Percentiles rank a stretch among this genome's conserved stretches.
Evolutionary conservation across 2,329 filamentous ascomycete genomes (phyloP).

Genomic region (Ceratocystis lukuohia): DNA sequence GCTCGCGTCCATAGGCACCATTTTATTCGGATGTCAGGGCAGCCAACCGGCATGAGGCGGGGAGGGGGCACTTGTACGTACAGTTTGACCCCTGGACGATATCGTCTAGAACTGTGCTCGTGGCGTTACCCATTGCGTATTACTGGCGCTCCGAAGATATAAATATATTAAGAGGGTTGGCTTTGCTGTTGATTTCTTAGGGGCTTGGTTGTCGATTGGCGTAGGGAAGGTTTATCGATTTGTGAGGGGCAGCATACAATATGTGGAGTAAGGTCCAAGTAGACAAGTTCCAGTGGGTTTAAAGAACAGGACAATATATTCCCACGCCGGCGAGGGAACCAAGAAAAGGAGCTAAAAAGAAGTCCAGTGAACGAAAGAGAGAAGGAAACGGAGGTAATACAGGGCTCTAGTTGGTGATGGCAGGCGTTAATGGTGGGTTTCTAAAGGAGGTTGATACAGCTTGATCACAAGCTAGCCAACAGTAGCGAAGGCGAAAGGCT

Average conservation of each 20-base stretch:
- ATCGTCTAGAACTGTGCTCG: constrained; percentile 71
- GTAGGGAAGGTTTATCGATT: background rate
- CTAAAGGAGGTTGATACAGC: constrained; percentile 4
- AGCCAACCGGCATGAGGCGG: background rate
- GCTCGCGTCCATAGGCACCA: constrained; percentile 32
- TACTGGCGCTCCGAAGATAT: background rate
- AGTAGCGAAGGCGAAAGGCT: background rate
- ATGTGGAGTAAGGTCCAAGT: background rate
- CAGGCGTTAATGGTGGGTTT: background rate
- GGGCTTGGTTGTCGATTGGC: background rate
- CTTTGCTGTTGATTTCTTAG: background rate
- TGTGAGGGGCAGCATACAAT: background rate
- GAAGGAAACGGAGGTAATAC: background rate
- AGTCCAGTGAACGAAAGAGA: background rate
- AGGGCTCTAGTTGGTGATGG: background rate
- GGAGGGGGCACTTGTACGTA: constrained; percentile 30
- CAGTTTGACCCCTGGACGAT: constrained; percentile 96
- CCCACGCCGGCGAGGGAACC: constrained; percentile 2
- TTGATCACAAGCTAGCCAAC: constrained; percentile 1
- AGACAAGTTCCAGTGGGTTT: background rate
- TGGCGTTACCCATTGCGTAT: constrained; percentile 50
- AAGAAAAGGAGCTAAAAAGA: background rate
- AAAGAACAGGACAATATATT: background rate
- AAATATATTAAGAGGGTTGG: background rate
- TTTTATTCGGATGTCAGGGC: too few relatives aligned